Evolutionary conservation across 2,329 filamentous ascomycete genomes (phyloP).

Genomic region (Diplodia sapinea): DNA sequence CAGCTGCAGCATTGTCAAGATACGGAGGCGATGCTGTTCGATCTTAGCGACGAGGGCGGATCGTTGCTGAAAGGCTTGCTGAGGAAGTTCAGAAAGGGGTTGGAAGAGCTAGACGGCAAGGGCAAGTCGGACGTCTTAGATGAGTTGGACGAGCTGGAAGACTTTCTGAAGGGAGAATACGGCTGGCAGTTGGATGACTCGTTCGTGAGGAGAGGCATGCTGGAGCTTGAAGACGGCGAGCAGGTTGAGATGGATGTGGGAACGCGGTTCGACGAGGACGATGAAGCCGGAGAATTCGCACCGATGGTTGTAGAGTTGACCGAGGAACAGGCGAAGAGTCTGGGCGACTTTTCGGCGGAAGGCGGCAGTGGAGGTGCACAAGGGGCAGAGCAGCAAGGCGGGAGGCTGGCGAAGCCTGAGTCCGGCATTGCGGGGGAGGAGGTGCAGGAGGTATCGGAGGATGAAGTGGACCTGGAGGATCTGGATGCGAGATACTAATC

Average conservation of each 20-base stretch:
- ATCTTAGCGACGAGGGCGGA: conserved; percentile 60
- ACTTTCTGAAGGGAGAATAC: conserved; percentile 60
- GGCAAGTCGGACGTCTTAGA: conserved; percentile 54
- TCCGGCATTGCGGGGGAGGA: conserved; percentile 34
- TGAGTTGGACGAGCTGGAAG: conserved; percentile 62
- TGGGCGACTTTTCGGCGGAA: conserved; percentile 42
- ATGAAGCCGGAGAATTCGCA: conserved; percentile 69
- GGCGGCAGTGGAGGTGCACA: conserved; percentile 34
- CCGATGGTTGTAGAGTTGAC: conserved; percentile 64
- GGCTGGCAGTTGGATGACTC: conserved; percentile 64
- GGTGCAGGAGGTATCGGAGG: conserved; percentile 45
- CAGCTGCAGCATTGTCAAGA: conserved; percentile 64
- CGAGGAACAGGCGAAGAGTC: conserved; percentile 48
- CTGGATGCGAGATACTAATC: conserved; percentile 48
- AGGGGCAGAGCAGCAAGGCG: conserved; percentile 43
- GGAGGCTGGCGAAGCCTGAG: conserved; percentile 41
- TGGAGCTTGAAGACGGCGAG: conserved; percentile 69
- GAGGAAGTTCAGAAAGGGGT: conserved; percentile 56
- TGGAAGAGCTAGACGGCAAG: conserved; percentile 56
- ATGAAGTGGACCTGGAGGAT: conserved; percentile 47
- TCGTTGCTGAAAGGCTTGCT: conserved; percentile 60
- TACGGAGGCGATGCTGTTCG: conserved; percentile 66
- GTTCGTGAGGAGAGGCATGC: conserved; percentile 62
- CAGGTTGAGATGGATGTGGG: conserved; percentile 64
- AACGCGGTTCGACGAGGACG: conserved; percentile 60